A percentile compares a stretch with the other conserved stretches of the same genome.
These are phyloP conservation scores for Blastobotrys peoriensis DNA, from an alignment of 805 yeast species.

Conservation along the genomic window DNA sequence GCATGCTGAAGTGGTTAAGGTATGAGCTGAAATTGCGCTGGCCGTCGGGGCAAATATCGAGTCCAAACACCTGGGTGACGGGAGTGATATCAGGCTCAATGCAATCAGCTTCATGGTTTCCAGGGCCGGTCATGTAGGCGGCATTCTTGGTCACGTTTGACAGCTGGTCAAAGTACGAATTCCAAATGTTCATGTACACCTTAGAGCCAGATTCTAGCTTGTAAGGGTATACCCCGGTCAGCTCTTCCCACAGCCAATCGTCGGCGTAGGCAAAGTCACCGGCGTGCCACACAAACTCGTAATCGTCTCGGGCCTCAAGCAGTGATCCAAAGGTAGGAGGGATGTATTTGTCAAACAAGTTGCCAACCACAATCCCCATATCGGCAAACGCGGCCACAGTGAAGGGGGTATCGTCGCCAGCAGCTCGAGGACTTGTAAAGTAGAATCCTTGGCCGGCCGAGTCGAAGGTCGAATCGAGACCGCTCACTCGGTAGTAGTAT, in stretches of 20 bases:
- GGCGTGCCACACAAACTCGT: constrained; percentile 24
- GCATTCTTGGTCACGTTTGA: constrained; percentile 17
- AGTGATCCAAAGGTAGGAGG: constrained; percentile 21
- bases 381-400: constrained; percentile 17
- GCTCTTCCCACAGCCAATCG: constrained; percentile 24
- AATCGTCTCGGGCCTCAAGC: constrained; percentile 14
- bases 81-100: constrained; percentile 3
- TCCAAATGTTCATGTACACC: constrained; percentile 20
- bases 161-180: constrained; percentile 21
- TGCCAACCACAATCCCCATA: constrained; percentile 10
- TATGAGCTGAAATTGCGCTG: constrained; percentile 29
- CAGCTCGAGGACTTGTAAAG: constrained; percentile 6
- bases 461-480: not conserved
- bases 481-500: constrained; percentile 20
- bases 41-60: constrained; percentile 17
- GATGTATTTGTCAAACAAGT: constrained; percentile 5
- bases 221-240: constrained; percentile 10
- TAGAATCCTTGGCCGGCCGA: constrained; percentile 6
- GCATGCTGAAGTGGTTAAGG: constrained; percentile 28
- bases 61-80: constrained; percentile 8
- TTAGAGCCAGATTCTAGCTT: constrained; percentile 12
- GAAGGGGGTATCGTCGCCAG: constrained; percentile 9
- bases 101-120: constrained; percentile 25
- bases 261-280: constrained; percentile 32
- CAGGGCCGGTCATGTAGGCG: constrained; percentile 25